Evolutionary conservation across 2,329 filamentous ascomycete genomes (phyloP).

Genomic region (Trichoderma semiorbis): DNA sequence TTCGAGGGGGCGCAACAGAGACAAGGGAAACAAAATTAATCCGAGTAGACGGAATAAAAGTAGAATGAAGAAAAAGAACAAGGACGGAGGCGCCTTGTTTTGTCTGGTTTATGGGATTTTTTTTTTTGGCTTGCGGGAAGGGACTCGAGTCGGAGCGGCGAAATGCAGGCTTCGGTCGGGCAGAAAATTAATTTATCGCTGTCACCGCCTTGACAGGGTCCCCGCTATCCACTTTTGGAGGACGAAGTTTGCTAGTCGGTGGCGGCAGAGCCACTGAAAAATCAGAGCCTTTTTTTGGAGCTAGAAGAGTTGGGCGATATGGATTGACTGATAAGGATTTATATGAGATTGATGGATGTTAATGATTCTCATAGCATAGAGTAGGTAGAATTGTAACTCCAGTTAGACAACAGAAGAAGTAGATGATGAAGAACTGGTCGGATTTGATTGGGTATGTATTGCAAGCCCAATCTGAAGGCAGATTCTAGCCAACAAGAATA

Average conservation of each 20-base stretch:
- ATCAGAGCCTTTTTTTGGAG: background rate
- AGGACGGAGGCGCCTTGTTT: slow-evolving; percentile 1
- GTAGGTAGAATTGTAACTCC: background rate
- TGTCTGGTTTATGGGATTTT: background rate
- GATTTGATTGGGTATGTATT: background rate
- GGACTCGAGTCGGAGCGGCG: slow-evolving; percentile 2
- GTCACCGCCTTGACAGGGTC: slow-evolving; percentile 27
- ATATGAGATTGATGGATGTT: background rate
- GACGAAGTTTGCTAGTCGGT: slow-evolving; percentile 3
- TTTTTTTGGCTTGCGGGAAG: background rate
- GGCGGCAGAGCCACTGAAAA: background rate
- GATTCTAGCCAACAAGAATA: background rate
- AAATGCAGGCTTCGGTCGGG: slow-evolving; percentile 27
- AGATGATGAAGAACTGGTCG: background rate
- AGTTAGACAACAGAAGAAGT: background rate
- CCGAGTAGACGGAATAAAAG: background rate
- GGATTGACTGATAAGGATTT: background rate
- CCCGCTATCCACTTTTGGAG: slow-evolving; percentile 17
- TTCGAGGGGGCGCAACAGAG: background rate
- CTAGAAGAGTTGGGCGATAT: background rate
- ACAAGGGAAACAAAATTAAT: background rate
- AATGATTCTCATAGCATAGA: background rate
- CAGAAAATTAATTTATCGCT: slow-evolving; percentile 30
- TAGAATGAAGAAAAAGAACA: background rate
- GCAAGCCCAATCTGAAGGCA: background rate